Conservation (phyloP, 2,329 filamentous ascomycete species). For the Pseudocercospora vitis region DNA sequence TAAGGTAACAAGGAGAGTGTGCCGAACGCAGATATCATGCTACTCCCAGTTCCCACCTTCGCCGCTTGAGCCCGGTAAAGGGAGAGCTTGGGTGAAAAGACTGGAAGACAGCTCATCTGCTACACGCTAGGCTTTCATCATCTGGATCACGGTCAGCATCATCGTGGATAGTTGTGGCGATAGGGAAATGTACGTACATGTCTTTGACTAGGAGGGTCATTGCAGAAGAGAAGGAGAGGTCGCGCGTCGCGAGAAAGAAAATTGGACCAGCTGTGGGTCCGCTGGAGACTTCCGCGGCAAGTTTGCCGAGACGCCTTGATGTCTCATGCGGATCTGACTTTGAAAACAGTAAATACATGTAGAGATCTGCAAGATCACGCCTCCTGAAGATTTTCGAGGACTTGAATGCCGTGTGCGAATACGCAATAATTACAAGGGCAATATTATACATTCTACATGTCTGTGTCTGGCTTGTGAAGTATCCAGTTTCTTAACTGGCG, state of each 20-base stretch:
- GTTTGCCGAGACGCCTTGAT: conserved; percentile 1
- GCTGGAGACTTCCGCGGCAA: not conserved
- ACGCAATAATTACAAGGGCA: too few species aligned
- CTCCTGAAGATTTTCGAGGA: too few species aligned
- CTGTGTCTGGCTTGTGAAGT: too few species aligned
- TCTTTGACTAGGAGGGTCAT: conserved; percentile 99
- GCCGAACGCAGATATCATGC: conserved; percentile 99
- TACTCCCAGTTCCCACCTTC: conserved; percentile 65
- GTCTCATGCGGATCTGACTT: not conserved
- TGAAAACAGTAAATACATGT: too few species aligned
- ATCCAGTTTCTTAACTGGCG: not conserved
- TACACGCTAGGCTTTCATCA: conserved; percentile 99
- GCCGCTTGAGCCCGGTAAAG: conserved; percentile 88
- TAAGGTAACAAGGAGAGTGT: conserved; percentile 95
- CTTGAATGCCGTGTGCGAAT: too few species aligned
- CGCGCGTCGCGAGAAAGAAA: conserved; percentile 7
- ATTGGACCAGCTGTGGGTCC: not conserved
- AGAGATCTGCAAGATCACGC: too few species aligned
- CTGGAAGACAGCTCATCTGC: conserved; percentile 75
- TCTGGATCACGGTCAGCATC: conserved; percentile 54
- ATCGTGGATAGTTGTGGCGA: not conserved
- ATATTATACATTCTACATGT: too few species aligned
- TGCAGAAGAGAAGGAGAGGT: conserved; percentile 55
- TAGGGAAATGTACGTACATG: conserved; percentile 65
- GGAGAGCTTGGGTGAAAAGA: conserved; percentile 75